Base-by-base conservation (phyloP, 495 filamentous ascomycete genomes). In the Parachaetomium inaequale region DNA sequence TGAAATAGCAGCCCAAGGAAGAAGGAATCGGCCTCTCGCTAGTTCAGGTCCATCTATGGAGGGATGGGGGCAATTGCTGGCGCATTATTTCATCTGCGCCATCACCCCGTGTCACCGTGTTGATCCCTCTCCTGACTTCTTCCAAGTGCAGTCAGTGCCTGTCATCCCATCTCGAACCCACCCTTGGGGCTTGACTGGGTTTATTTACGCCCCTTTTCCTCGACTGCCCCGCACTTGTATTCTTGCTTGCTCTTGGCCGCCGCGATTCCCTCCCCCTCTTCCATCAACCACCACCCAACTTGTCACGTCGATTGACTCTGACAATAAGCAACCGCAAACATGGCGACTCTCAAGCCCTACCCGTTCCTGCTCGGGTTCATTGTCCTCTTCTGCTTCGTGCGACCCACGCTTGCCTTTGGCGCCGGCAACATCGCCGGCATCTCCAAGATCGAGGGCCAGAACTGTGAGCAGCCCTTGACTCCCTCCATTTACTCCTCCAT, bases 361-460 rank as follows among this genome's bases (percentile, higher is more conserved):
- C 75, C 73, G 55, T 64, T 80, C 55, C 62, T 80, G 14, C 70
- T 79, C 53, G 74, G 72, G 62, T 72, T 80, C 49, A 51, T 90
- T 53, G 68, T 90, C 25, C 73, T 93, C 29, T 76, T 84, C 61
- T 75, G 88, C 62, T 81, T 81, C 46, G 82, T 85, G 23, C 76
- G 81, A 42, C 88, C 89, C 15, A 80, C 86, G 2, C 76, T 87
- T 69, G 92, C 89, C 12, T 96, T 96, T 68, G 92, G 92, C 26
- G 92, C 92, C 57, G 91, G 91, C 40, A 94, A 93, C 72, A 93
- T 95, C 66, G 85, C 85, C 57, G 71, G 88, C 7, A 82, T 90
- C 55, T 86, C 91, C 52, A 85, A 82, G 65, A 82, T 93, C 55
- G 91, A 93, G 69, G 92, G 92, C 59, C 77, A 86, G 64, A 95